Conservation (phyloP, 495 filamentous ascomycete genomes). For the Xylaria cubensis region DNA sequence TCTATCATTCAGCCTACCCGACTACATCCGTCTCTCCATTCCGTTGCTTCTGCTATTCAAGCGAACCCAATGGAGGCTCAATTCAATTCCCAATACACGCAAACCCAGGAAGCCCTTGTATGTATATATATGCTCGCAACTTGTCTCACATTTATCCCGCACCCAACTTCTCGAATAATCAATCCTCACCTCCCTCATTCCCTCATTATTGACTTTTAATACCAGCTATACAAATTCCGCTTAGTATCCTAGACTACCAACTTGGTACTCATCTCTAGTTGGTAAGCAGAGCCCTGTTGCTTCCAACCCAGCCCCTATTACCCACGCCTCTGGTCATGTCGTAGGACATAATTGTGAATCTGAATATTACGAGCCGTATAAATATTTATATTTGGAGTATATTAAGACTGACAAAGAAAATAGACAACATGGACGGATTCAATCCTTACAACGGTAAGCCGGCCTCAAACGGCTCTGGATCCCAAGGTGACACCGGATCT, state of each 20-base stretch:
- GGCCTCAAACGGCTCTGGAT: slow-evolving; percentile 41
- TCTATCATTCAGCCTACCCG: not conserved
- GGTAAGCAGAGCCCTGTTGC: slow-evolving; percentile 4
- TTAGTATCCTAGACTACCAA: not conserved
- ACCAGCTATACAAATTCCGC: not conserved
- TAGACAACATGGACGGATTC: slow-evolving; percentile 42
- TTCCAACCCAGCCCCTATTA: not conserved
- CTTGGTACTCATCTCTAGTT: not conserved
- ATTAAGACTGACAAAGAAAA: slow-evolving; percentile 6
- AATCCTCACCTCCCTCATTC: not conserved
- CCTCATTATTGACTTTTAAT: not conserved
- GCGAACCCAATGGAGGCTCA: not conserved
- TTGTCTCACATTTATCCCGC: not conserved
- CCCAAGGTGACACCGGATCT: slow-evolving; percentile 39
- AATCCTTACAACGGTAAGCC: slow-evolving; percentile 43
- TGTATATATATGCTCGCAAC: not conserved
- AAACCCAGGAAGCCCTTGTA: too few species aligned
- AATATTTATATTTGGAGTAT: slow-evolving; percentile 12
- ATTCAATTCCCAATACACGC: not conserved
- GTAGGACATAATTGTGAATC: not conserved
- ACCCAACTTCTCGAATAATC: not conserved
- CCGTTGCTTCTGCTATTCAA: not conserved
- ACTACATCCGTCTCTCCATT: not conserved
- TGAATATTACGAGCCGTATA: not conserved
- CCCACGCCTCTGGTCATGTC: not conserved